Conservation (phyloP, 1,284 basidiomycete genomes). For the Pisolithus thermaeus region DNA sequence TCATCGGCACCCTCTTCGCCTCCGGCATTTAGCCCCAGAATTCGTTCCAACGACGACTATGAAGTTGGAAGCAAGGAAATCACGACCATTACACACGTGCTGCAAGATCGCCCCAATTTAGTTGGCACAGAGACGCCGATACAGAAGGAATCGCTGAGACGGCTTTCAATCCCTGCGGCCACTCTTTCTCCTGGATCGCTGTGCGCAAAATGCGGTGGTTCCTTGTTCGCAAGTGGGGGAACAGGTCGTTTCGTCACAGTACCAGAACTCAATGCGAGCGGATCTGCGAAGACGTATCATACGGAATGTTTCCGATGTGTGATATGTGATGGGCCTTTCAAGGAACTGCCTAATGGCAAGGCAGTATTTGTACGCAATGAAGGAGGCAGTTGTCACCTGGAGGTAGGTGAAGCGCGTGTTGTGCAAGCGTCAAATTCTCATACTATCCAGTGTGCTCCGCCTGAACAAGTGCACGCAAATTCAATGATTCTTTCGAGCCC, state of each 20-base stretch:
- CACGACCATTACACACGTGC: slow-evolving; percentile 3
- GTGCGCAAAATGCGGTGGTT: slow-evolving; percentile 52
- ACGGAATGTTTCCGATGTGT: slow-evolving; percentile 67
- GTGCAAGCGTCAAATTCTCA: slow-evolving; percentile 6
- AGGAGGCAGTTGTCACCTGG: slow-evolving; percentile 63
- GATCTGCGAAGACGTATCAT: slow-evolving; percentile 56
- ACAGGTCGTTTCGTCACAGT: slow-evolving; percentile 63
- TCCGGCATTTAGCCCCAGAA: slow-evolving; percentile 32
- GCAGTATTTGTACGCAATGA: slow-evolving; percentile 62
- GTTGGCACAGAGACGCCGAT: slow-evolving; percentile 20
- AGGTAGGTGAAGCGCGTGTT: slow-evolving; percentile 39
- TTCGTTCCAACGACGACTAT: slow-evolving; percentile 10
- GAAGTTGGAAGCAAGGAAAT: slow-evolving; percentile 9
- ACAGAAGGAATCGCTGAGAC: slow-evolving; percentile 16
- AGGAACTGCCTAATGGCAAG: slow-evolving; percentile 53
- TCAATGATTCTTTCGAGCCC: slow-evolving; percentile 20
- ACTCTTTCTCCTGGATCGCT: slow-evolving; percentile 29
- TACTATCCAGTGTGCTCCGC: slow-evolving; percentile 52
- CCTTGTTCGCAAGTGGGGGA: slow-evolving; percentile 50
- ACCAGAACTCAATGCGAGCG: slow-evolving; percentile 44
- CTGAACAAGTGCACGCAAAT: slow-evolving; percentile 40
- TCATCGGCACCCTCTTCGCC: slow-evolving; percentile 56
- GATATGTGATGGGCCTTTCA: slow-evolving; percentile 58
- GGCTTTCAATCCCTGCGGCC: slow-evolving; percentile 20
- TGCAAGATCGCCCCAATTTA: slow-evolving; percentile 5